Evolutionary conservation across 2,329 filamentous ascomycete species (phyloP).

Genomic region (Claviceps cyperi): DNA sequence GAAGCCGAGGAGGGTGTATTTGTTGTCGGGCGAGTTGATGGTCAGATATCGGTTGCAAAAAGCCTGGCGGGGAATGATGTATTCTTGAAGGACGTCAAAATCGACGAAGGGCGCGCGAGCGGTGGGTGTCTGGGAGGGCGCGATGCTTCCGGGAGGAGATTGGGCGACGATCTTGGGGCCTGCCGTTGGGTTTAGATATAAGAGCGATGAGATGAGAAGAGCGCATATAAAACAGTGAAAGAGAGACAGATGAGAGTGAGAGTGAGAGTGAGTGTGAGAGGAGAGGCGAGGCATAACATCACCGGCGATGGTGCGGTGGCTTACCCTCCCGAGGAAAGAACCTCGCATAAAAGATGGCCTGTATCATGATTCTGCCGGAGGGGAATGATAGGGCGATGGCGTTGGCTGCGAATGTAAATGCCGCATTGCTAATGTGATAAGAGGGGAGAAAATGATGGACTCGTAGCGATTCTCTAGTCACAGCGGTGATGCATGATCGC

Average conservation of each 20-base stretch:
- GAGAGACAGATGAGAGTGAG: neutral
- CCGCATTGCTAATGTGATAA: neutral
- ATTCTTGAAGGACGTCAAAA: conserved; percentile 76
- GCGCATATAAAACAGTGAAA: neutral
- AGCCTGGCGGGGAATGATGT: conserved; percentile 86
- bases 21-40: conserved; percentile 54
- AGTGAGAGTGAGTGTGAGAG: neutral
- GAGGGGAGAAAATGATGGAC: neutral
- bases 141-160: conserved; percentile 17
- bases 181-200: conserved; percentile 12
- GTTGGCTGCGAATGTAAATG: neutral
- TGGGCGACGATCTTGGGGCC: conserved; percentile 47
- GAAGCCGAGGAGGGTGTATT: conserved; percentile 70
- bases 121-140: conserved; percentile 8
- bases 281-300: neutral
- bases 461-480: neutral
- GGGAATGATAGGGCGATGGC: neutral
- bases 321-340: conserved; percentile 52
- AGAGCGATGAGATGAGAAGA: neutral
- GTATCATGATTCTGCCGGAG: conserved; percentile 36
- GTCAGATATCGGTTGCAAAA: conserved; percentile 87
- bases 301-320: neutral
- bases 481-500: neutral
- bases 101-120: conserved; percentile 51
- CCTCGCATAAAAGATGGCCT: conserved; percentile 56